Evolutionary conservation across 331 rosid genomes (phyloP), one percentile per base, ranked within the genome.

Genomic region (Prunus yedoensis): DNA sequence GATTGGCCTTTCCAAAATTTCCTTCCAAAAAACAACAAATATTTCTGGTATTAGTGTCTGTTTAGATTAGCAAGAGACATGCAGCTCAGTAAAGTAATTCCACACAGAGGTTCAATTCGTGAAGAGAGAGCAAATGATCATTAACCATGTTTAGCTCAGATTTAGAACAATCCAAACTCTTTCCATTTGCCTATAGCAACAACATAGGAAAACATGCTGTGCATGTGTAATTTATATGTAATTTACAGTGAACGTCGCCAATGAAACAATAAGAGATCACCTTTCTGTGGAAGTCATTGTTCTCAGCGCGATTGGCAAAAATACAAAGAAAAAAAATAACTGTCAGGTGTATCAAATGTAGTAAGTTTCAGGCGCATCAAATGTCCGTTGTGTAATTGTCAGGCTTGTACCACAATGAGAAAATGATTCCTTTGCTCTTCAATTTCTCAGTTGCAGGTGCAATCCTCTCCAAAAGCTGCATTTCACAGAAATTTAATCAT

Each of bases 321-420:
- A 25, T 23, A 46, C n/a, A 46, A 43, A 4, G 14, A 58, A 15
- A 3, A n/a, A 8, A 15, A 25, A 8, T 4, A 25, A 59, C 2
- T 1, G 30, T 30, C 59, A 25, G n/a, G 30, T 59, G n/a, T 58
- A 32, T 87, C 87, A 86, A 83, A 94, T 54, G 60, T 94, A 6
- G 9, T 35, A 35, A 35, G 6, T 35, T 35, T 35, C 43, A 35
- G 43, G 30, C 45, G n/a, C 68, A 32, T 87, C 87, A 86, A 83
- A 94, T 54, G 60, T 94, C 96, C 41, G 96, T 84, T 67, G 53
- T 67, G 80, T 91, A 94, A 79, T 85, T 83, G 69, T 94, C 93
- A 32, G 98, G 98, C 87, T 90, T 94, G 69, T 87, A 90, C 97
- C 97, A 94, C 84, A 91, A 81, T 58, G 98, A 88, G 80, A 91